Base-by-base conservation (phyloP, 1,284 basidiomycete species). In the Vanrija sp. region DNA sequence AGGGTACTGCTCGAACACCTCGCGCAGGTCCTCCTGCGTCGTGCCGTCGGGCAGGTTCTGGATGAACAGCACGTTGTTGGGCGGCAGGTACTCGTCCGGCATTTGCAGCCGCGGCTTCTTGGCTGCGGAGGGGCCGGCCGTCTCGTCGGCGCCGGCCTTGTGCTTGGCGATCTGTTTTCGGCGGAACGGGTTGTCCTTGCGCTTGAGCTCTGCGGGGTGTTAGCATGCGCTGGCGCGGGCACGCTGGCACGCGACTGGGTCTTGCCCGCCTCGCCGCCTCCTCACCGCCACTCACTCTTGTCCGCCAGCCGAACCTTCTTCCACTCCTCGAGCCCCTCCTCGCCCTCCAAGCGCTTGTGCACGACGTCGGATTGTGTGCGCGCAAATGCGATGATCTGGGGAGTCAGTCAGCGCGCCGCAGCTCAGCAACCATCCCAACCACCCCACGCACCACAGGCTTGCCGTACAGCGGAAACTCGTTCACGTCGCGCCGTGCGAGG, bases 81-180 rank as follows among this genome's bases (percentile, higher is more conserved):
- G 95, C 5, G 96, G 96, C 8, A 98, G 83, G 78, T 98, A 98
- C 77, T 98, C 95, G 87, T 99, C 95, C 29, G 96, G 94, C 89
- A 96, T 94, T 73, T 92, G 89, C 62, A 98, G 87, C 63, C 86
- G 84, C 34, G 88, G 68, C 55, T 72, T 69, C 62, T 76, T 74
- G 48, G 64, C 65, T 15, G 52, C 46, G 9, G 46, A 21, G 3
- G 47, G 55, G 16, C 43, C 51, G 52, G 42, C 57, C 38, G 48
- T 29, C 6, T 26, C 12, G 44, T 58, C 53, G 43, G 52, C 54
- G n/a, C 89, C 81, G 68, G 90, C 86, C 38, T 88, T 78, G 55
- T 87, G 82, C 76, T 92, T 90, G 21, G 85, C 83, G 54, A 85
- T 83, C 73, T 87, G 85, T 73, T 94, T 94, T 65, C 84, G 82